phyloP scores from a whole-genome alignment of 1,284 basidiomycete species.

The Meripilus lineatus region DNA sequence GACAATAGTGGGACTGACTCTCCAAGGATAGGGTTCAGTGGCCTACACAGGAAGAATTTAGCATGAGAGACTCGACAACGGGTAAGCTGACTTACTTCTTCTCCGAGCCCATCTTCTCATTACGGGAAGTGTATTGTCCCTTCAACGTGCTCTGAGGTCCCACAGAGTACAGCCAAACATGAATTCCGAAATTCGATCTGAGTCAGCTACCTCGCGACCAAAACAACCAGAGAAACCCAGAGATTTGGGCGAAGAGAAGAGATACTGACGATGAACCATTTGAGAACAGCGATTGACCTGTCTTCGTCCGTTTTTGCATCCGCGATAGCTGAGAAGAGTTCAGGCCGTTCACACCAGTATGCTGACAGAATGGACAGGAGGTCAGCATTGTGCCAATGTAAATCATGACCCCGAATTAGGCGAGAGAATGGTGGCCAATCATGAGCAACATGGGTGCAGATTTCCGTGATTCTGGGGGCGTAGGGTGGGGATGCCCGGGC shows the following conservation, averaged over 20 bases:
- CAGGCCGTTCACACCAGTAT: slow-evolving; percentile 91
- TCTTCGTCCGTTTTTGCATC: slow-evolving; percentile 70
- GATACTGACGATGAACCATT: slow-evolving; percentile 83
- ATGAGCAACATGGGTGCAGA: too few species aligned
- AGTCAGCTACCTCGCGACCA: too few species aligned
- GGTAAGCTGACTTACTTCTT: slow-evolving; percentile 66
- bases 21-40: slow-evolving; percentile 93
- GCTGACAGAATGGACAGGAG: too few species aligned
- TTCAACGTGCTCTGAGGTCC: slow-evolving; percentile 74
- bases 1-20: slow-evolving; percentile 58
- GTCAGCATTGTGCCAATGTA: too few species aligned
- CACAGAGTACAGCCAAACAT: not conserved
- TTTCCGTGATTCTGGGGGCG: too few species aligned
- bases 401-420: too few species aligned
- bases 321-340: slow-evolving; percentile 79
- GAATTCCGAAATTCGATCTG: not conserved
- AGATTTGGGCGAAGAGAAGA: not conserved
- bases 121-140: slow-evolving; percentile 91
- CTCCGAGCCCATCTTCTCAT: slow-evolving; percentile 92
- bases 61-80: not conserved
- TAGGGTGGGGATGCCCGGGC: too few species aligned
- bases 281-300: slow-evolving; percentile 71
- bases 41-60: slow-evolving; percentile 39
- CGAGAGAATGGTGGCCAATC: too few species aligned
- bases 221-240: slow-evolving; percentile 2